Conservation (phyloP, 179 eudicot genomes). For the Corrigiola litoralis region DNA sequence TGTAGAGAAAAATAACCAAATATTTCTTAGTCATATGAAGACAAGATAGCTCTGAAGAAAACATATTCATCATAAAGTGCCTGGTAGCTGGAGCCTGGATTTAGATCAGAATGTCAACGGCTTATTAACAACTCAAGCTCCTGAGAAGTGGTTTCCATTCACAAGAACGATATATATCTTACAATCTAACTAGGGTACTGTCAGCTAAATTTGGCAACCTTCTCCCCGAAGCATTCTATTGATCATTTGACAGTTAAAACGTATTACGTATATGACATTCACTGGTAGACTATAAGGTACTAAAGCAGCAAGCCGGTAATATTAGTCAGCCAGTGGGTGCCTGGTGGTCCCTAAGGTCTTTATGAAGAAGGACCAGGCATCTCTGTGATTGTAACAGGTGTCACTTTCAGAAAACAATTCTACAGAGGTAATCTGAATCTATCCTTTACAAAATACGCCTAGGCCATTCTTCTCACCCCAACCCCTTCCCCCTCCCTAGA, state of each 20-base stretch:
- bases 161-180: not conserved
- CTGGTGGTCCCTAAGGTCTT: not conserved
- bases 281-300: too few species aligned
- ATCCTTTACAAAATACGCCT: not conserved
- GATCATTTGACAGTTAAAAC: too few species aligned
- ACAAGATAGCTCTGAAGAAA: not conserved
- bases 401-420: not conserved
- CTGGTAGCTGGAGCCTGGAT: not conserved
- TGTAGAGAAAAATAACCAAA: slow-evolving; percentile 31
- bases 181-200: not conserved
- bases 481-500: too few species aligned
- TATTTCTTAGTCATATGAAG: not conserved
- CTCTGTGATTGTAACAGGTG: not conserved
- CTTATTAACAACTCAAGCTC: not conserved
- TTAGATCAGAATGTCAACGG: not conserved
- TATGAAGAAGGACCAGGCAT: not conserved
- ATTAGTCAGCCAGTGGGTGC: not conserved
- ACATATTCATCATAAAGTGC: not conserved
- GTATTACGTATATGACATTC: too few species aligned
- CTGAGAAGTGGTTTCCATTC: not conserved
- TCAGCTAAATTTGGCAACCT: not conserved
- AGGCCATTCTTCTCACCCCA: not conserved
- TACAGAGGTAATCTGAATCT: not conserved
- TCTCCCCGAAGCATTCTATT: not conserved
- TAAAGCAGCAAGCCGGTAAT: too few species aligned